phyloP scores from a whole-genome alignment of 371 early-diverging fungal species.

The Cokeromyces recurvatus region DNA sequence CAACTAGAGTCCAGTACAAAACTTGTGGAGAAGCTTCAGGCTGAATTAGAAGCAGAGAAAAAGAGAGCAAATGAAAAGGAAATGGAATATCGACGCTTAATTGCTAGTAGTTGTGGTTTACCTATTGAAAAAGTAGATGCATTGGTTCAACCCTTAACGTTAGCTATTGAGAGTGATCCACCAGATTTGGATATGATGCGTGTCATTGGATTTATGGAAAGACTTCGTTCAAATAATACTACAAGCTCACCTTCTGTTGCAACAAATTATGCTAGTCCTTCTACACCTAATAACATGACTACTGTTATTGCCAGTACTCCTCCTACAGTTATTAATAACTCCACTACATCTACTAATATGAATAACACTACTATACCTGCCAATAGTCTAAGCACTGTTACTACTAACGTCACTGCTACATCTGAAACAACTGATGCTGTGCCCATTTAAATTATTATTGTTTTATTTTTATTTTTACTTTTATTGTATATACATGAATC shows the following conservation, averaged over 20 bases:
- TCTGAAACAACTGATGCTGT: no score
- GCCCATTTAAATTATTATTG: no score
- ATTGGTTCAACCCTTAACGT: constrained; percentile 59
- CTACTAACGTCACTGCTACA: no score
- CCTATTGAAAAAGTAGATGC: constrained; percentile 66
- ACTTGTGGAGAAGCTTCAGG: constrained; percentile 35
- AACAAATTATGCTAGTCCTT: not conserved
- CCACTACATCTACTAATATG: no score
- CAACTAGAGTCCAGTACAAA: constrained; percentile 45
- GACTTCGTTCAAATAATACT: constrained; percentile 35
- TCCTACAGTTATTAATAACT: no score
- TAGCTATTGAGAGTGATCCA: constrained; percentile 73
- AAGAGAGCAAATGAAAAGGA: constrained; percentile 50
- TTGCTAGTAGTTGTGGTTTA: constrained; percentile 71
- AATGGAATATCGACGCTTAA: constrained; percentile 66
- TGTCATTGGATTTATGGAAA: constrained; percentile 58
- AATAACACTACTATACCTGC: no score
- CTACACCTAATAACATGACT: no score
- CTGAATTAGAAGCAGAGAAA: constrained; percentile 34
- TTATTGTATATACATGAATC: no score
- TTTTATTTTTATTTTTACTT: no score
- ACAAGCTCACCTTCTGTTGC: constrained; percentile 10
- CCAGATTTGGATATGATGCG: constrained; percentile 56
- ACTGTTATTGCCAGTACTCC: no score
- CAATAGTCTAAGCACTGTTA: no score